Conservation (phyloP, 306 rosid species). For the Cicer bijugum region DNA sequence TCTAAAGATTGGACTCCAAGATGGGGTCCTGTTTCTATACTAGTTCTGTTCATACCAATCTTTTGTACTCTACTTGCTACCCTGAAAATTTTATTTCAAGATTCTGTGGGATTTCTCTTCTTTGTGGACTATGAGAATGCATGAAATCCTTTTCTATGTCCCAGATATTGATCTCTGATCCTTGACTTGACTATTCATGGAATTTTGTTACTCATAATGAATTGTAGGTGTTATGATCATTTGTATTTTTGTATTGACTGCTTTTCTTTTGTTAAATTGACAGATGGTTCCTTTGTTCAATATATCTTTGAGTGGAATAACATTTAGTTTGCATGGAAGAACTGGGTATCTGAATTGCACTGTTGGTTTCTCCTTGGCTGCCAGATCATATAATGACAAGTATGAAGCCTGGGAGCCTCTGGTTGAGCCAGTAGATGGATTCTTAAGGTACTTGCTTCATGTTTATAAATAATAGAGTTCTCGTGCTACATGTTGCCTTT, state of each 20-base stretch:
- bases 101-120: slow-evolving; percentile 11
- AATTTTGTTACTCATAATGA: slow-evolving; percentile 4
- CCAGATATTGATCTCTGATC: slow-evolving; percentile 33
- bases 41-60: neutral
- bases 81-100: slow-evolving; percentile 3
- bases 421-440: slow-evolving; percentile 90
- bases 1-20: neutral
- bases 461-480: slow-evolving; percentile 9
- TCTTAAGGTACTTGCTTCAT: slow-evolving; percentile 62
- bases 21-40: slow-evolving; percentile 11
- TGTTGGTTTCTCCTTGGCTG: slow-evolving; percentile 79
- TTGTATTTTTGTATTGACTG: slow-evolving; percentile 29
- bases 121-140: slow-evolving; percentile 5
- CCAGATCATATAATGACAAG: slow-evolving; percentile 90
- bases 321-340: slow-evolving; percentile 77
- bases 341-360: slow-evolving; percentile 70
- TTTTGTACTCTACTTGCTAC: slow-evolving; percentile 21
- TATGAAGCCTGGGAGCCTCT: slow-evolving; percentile 97
- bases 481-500: slow-evolving; percentile 14
- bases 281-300: slow-evolving; percentile 99
- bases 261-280: slow-evolving; percentile 42
- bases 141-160: slow-evolving; percentile 11
- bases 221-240: slow-evolving; percentile 24
- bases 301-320: slow-evolving; percentile 75
- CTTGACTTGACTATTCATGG: slow-evolving; percentile 9